Evolutionary conservation across 2,329 filamentous ascomycete species (phyloP), one percentile per base, ranked within the genome.

Genomic region (Dactylellina sp.): DNA sequence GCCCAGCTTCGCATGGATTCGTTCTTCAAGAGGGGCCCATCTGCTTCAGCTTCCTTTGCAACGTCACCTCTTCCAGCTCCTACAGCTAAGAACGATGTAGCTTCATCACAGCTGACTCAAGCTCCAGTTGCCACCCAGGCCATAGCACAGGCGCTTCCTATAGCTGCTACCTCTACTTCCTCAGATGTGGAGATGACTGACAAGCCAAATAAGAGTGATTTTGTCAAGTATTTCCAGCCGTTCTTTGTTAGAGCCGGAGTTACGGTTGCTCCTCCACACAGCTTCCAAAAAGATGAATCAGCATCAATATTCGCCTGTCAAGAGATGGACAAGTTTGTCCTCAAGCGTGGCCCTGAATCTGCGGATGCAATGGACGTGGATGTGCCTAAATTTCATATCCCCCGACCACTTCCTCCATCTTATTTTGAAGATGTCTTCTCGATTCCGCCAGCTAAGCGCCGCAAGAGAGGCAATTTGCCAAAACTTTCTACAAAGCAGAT

Each of bases 201-300:
- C 49, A 16, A 60, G 53, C n/a, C 61, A 37, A 28, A 77, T 68
- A 68, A 40, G 55, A 46, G 25, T n/a, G 85, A 87, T 47, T 93
- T 92, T 77, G 83, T 90, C 16, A 88, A 87, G 76, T 83, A 85
- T 37, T 98, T 98, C 78, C 86, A 92, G 32, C 89, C 91, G 0
- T 98, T 97, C 80, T 93, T 90, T 75, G 79, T 95, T 49, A 90
- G 92, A 70, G 85, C 88, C 1, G 86, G 92, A 78, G 90, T 92
- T 0, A 86, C 82, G n/a, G 77, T 97, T 60, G 92, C 93, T 0
- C 84, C 85, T 0, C 77, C 77, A 0, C 82, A 84, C 53, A 83
- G 83, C 1, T 87, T 87, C 25, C 80, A 84, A 40, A 84, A 89
- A 80, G 88, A 91, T 76, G 79, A 85, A 7, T 37, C 9, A 16